A percentile compares a stretch with the other conserved stretches of the same genome.
phyloP scores from a whole-genome alignment of 257 asterid genomes.

The Paraleonurus japonicus region DNA sequence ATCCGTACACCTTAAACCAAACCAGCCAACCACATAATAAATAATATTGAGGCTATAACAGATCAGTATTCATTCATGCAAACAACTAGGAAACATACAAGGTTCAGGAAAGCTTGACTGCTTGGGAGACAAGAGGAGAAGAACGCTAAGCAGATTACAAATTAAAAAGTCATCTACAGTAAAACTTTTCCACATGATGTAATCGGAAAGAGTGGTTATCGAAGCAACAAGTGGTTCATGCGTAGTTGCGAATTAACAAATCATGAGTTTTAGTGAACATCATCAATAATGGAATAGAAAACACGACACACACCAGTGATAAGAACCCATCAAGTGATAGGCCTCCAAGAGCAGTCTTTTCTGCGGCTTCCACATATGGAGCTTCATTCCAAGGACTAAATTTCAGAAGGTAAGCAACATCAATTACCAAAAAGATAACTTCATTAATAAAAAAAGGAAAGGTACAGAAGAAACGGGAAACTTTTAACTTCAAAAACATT shows the following conservation, averaged over 20 bases:
- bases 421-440: not conserved
- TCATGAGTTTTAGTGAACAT: slow-evolving; percentile 5
- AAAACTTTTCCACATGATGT: not conserved
- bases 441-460: not conserved
- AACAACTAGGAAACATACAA: slow-evolving; percentile 3
- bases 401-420: slow-evolving; percentile 21
- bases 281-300: slow-evolving; percentile 2
- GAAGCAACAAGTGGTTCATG: slow-evolving; percentile 3
- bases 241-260: not conserved
- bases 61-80: not conserved
- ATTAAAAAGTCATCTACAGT: not conserved
- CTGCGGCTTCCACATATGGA: slow-evolving; percentile 81
- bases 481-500: not conserved
- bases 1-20: not conserved
- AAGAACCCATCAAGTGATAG: slow-evolving; percentile 80
- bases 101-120: not conserved
- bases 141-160: not conserved
- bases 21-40: not conserved
- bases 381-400: slow-evolving; percentile 88
- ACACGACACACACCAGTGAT: slow-evolving; percentile 57
- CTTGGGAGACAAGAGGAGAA: not conserved
- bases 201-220: not conserved
- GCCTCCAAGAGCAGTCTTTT: slow-evolving; percentile 85
- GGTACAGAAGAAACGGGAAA: not conserved
- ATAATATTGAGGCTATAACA: not conserved